A percentile compares a stretch with the other conserved stretches of the same genome.
phyloP scores from a whole-genome alignment of 768 basidiomycete species.

The Lyophyllum semitale region DNA sequence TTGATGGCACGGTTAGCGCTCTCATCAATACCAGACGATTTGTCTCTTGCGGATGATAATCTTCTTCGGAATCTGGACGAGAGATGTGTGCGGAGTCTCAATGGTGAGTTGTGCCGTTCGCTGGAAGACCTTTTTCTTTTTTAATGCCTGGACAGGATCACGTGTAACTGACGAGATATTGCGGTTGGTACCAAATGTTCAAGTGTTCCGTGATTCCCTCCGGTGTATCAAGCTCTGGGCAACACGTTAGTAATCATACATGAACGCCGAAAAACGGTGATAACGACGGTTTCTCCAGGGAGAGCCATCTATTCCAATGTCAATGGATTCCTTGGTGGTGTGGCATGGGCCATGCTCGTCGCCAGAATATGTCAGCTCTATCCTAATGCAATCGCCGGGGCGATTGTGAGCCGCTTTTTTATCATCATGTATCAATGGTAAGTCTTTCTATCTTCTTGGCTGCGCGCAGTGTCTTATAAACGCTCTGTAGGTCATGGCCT shows the following conservation, averaged over 20 bases:
- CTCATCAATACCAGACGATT: conserved; percentile 88
- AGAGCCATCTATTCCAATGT: conserved; percentile 98
- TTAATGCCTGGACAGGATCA: conserved; percentile 59
- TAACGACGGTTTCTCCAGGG: conserved; percentile 43
- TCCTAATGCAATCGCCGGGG: conserved; percentile 91
- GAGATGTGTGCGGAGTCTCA: conserved; percentile 91
- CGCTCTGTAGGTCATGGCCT: conserved; percentile 85
- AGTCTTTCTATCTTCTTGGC: conserved; percentile 25
- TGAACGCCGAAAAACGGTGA: not conserved
- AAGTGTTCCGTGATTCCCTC: conserved; percentile 91
- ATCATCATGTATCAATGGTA: conserved; percentile 98
- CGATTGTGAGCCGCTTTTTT: conserved; percentile 97
- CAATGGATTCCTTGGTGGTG: conserved; percentile 96
- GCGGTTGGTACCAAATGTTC: conserved; percentile 90
- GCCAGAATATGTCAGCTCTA: conserved; percentile 99
- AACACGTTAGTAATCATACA: conserved; percentile 60
- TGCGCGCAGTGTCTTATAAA: not conserved
- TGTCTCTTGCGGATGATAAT: conserved; percentile 89
- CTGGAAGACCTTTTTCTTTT: not conserved
- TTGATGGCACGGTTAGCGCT: conserved; percentile 88
- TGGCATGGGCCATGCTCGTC: conserved; percentile 99
- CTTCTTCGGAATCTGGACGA: conserved; percentile 92
- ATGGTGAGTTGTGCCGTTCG: conserved; percentile 50
- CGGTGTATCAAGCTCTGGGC: conserved; percentile 99
- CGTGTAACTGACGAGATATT: conserved; percentile 95